phyloP scores from a whole-genome alignment of 2,329 filamentous ascomycete genomes.

The Ceratocystis destructans region DNA sequence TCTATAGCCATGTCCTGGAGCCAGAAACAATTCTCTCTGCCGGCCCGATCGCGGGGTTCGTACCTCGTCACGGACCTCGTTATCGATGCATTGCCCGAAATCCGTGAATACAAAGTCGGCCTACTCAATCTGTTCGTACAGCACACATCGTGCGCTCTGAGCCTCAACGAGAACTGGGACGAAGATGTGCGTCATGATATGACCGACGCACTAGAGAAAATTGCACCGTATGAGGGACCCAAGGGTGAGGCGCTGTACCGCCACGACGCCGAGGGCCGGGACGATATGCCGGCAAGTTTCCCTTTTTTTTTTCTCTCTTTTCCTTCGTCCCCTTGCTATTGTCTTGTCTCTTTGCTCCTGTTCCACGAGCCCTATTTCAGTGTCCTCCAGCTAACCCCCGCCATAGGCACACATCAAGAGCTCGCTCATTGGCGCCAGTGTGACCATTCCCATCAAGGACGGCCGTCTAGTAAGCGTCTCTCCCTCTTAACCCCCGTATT shows the following conservation, averaged over 20 bases:
- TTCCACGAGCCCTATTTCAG: not conserved
- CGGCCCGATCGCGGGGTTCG: conserved; percentile 61
- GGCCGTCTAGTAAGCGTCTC: conserved; percentile 50
- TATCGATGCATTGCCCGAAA: conserved; percentile 57
- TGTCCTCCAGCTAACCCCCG: not conserved
- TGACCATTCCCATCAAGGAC: conserved; percentile 81
- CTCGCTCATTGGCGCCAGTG: conserved; percentile 72
- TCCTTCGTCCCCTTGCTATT: conserved; percentile 1
- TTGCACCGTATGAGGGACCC: conserved; percentile 64
- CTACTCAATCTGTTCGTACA: conserved; percentile 84
- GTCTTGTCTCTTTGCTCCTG: not conserved
- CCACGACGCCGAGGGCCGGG: conserved; percentile 72
- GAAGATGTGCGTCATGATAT: conserved; percentile 79
- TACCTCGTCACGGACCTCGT: conserved; percentile 82
- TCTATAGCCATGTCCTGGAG: conserved; percentile 52
- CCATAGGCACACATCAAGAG: conserved; percentile 82
- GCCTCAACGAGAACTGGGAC: conserved; percentile 86
- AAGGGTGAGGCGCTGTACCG: conserved; percentile 64
- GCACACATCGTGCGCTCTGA: conserved; percentile 84
- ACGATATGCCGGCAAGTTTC: conserved; percentile 73
- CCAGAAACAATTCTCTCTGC: conserved; percentile 74
- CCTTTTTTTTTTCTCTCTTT: not conserved
- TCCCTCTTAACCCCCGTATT: not conserved
- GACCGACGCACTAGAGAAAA: conserved; percentile 81
- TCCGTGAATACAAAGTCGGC: conserved; percentile 70